These are phyloP conservation scores for Pezicula rhizophila DNA, from an alignment of 2,329 filamentous ascomycete species.

Conservation along the genomic window DNA sequence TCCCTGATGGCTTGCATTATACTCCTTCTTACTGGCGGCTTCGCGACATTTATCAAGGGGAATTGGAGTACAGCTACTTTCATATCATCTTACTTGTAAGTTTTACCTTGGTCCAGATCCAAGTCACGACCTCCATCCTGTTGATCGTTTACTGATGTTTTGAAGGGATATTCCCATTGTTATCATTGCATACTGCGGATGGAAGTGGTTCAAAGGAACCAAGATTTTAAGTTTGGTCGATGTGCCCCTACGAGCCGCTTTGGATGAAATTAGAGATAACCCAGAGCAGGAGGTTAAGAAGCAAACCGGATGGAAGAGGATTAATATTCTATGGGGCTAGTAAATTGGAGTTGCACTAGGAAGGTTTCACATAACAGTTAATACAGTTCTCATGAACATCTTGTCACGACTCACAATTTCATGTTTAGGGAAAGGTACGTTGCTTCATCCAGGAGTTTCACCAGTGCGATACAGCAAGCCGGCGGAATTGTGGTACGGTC, in stretches of 20 bases:
- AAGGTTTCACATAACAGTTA: no score
- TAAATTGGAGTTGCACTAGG: no score
- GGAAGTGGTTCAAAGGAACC: constrained; percentile 48
- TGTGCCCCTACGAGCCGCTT: constrained; percentile 31
- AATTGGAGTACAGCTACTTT: constrained; percentile 53
- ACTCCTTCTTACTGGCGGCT: constrained; percentile 66
- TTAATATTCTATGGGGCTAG: constrained; percentile 31
- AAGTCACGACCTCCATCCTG: not conserved
- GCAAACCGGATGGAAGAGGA: constrained; percentile 19
- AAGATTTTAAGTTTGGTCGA: constrained; percentile 32
- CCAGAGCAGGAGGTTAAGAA: constrained; percentile 28
- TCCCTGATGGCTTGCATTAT: constrained; percentile 50
- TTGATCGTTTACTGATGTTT: not conserved
- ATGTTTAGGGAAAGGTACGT: no score
- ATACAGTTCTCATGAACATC: no score
- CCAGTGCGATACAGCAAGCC: no score
- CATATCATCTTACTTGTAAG: constrained; percentile 57
- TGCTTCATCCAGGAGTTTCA: no score
- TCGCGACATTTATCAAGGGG: constrained; percentile 53
- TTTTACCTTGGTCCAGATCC: constrained; percentile 8
- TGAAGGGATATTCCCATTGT: constrained; percentile 35
- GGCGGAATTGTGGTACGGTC: no score
- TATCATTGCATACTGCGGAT: constrained; percentile 37
- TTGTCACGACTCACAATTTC: no score
- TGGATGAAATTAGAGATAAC: constrained; percentile 29